These are phyloP conservation scores for Candida railenensis DNA, from an alignment of 805 yeast genomes.

Conservation along the genomic window DNA sequence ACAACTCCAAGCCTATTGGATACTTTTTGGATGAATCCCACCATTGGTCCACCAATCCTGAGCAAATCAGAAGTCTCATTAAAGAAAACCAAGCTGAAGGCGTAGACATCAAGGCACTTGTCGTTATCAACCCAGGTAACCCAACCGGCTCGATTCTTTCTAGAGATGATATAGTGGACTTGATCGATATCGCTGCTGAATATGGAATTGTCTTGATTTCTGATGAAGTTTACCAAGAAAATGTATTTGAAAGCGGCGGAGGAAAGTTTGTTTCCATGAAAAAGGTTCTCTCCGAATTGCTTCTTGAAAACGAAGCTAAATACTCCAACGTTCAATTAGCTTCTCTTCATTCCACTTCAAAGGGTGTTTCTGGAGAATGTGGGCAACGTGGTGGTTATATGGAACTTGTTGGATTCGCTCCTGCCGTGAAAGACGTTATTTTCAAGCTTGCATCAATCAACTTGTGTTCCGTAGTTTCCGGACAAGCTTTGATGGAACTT, in stretches of 20 bases:
- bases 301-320: constrained; percentile 47
- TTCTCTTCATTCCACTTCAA: constrained; percentile 94
- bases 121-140: constrained; percentile 96
- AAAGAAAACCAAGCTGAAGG: constrained; percentile 49
- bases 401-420: constrained; percentile 83
- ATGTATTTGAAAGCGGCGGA: constrained; percentile 52
- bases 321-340: constrained; percentile 82
- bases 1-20: constrained; percentile 79
- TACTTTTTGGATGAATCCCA: constrained; percentile 79
- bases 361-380: constrained; percentile 97
- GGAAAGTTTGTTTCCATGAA: constrained; percentile 85
- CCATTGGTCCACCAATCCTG: constrained; percentile 81
- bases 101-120: constrained; percentile 71
- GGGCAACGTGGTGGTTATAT: constrained; percentile 99
- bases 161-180: constrained; percentile 62
- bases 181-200: constrained; percentile 79
- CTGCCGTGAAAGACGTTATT: constrained; percentile 66
- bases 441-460: constrained; percentile 88
- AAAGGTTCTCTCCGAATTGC: constrained; percentile 68
- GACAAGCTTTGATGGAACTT: constrained; percentile 89
- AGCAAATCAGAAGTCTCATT: constrained; percentile 57
- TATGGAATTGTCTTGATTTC: constrained; percentile 86
- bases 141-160: constrained; percentile 91
- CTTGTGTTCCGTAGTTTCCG: constrained; percentile 91
- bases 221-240: constrained; percentile 97